These are phyloP conservation scores for Aspergillus haitiensis DNA, from an alignment of 495 filamentous ascomycete species.

Conservation along the genomic window DNA sequence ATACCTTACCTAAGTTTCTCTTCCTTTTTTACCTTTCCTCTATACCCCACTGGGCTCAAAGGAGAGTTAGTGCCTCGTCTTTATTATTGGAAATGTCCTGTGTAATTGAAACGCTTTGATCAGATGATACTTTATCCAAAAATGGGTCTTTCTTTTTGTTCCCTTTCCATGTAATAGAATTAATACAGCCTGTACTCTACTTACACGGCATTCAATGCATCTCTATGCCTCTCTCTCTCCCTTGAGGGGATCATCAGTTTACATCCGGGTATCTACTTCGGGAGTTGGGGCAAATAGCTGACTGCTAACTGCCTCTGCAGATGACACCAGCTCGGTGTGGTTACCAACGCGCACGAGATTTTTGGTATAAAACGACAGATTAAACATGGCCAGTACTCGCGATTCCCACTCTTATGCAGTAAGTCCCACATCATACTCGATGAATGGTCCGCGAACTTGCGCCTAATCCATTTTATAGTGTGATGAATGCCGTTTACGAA, in stretches of 20 bases:
- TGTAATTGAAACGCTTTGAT: conserved; percentile 8
- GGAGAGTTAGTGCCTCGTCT: conserved; percentile 8
- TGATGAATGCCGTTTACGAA: conserved; percentile 52
- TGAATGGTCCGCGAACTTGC: not conserved
- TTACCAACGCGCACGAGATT: conserved; percentile 38
- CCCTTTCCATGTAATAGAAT: conserved; percentile 1
- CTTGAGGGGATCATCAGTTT: conserved; percentile 4
- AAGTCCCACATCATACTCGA: conserved; percentile 24
- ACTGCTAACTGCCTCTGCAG: conserved; percentile 32
- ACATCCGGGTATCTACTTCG: conserved; percentile 1
- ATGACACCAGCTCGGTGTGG: conserved; percentile 42
- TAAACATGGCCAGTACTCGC: conserved; percentile 49
- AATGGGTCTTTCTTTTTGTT: not conserved
- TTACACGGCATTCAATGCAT: conserved; percentile 1
- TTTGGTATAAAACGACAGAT: conserved; percentile 27
- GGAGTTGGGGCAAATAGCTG: conserved; percentile 5
- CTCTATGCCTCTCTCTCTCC: conserved; percentile 3
- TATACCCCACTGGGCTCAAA: conserved; percentile 23
- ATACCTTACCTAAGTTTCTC: conserved; percentile 10
- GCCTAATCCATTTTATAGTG: conserved; percentile 31
- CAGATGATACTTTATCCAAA: not conserved
- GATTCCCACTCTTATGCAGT: conserved; percentile 52
- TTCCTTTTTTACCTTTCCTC: conserved; percentile 17
- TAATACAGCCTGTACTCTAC: not conserved
- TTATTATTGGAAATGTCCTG: conserved; percentile 5